phyloP scores from a whole-genome alignment of 192 early-diverging fungal genomes.

The Mortierella hygrophila region DNA sequence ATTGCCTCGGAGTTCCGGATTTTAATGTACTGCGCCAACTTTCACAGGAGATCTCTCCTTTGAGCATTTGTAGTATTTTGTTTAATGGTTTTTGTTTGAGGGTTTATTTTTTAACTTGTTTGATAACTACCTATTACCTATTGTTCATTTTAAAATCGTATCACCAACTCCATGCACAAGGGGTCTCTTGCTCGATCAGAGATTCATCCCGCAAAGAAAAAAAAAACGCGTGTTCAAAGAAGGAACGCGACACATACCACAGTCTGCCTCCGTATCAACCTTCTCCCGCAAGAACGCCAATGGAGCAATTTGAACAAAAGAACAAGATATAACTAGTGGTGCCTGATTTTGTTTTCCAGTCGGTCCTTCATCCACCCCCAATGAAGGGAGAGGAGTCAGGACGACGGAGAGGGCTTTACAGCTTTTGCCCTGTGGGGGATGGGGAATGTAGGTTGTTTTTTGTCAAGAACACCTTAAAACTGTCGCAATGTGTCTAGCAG shows the following conservation, averaged over 20 bases:
- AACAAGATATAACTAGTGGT: not conserved
- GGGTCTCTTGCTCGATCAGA: not conserved
- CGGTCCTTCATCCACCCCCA: not conserved
- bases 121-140: too few species aligned
- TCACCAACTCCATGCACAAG: not conserved
- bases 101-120: too few species aligned
- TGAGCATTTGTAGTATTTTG: too few species aligned
- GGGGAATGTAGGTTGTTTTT: not conserved
- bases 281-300: not conserved
- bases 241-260: not conserved
- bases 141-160: not conserved
- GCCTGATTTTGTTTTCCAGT: not conserved
- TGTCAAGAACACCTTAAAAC: not conserved
- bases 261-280: conserved; percentile 1
- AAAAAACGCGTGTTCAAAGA: not conserved
- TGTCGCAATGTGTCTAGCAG: conserved; percentile 30
- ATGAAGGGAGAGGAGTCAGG: not conserved
- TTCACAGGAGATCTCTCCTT: too few species aligned
- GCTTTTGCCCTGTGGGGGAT: not conserved
- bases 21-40: too few species aligned
- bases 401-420: not conserved
- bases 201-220: not conserved
- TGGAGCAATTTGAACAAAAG: not conserved
- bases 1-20: too few species aligned
- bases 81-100: too few species aligned